Percentiles rank a stretch among this genome's conserved stretches.
Conservation (phyloP, 1,139 yeast species). For the Debaryomyces coudertii region DNA sequence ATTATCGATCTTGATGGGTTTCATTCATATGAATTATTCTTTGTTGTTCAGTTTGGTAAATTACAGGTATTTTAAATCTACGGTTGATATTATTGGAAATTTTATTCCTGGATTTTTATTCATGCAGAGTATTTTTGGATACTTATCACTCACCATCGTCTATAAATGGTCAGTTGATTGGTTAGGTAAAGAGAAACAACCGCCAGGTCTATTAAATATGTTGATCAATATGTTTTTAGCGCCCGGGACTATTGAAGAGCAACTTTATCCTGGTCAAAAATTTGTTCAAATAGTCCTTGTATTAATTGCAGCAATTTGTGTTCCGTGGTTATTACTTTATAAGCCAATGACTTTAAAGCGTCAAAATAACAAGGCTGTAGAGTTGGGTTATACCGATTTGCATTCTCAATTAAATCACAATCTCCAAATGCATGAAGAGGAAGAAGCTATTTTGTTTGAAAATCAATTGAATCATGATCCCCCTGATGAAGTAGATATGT, state of each 20-base stretch:
- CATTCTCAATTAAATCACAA: conserved; percentile 38
- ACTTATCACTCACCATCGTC: conserved; percentile 76
- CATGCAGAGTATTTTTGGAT: conserved; percentile 96
- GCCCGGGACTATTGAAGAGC: conserved; percentile 88
- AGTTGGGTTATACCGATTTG: conserved; percentile 40
- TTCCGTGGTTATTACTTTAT: conserved; percentile 88
- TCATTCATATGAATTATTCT: conserved; percentile 91
- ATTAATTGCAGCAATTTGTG: conserved; percentile 80
- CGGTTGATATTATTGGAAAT: conserved; percentile 87
- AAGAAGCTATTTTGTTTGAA: conserved; percentile 33
- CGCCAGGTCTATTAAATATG: conserved; percentile 95
- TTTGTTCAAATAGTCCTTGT: conserved; percentile 75
- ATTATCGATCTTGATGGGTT: conserved; percentile 91
- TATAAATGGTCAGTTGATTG: conserved; percentile 97
- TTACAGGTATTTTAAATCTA: conserved; percentile 69
- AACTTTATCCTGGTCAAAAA: conserved; percentile 81
- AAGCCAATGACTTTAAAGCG: conserved; percentile 78
- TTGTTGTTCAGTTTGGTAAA: conserved; percentile 83
- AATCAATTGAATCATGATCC: conserved; percentile 28
- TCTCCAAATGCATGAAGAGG: conserved; percentile 38
- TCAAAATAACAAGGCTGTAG: conserved; percentile 36
- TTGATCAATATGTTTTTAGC: conserved; percentile 92
- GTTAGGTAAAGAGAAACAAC: conserved; percentile 71
- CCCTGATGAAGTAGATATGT: conserved; percentile 24
- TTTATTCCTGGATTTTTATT: conserved; percentile 91